These are phyloP conservation scores for Colletotrichum simmondsii DNA, from an alignment of 2,329 filamentous ascomycete species.

Conservation along the genomic window DNA sequence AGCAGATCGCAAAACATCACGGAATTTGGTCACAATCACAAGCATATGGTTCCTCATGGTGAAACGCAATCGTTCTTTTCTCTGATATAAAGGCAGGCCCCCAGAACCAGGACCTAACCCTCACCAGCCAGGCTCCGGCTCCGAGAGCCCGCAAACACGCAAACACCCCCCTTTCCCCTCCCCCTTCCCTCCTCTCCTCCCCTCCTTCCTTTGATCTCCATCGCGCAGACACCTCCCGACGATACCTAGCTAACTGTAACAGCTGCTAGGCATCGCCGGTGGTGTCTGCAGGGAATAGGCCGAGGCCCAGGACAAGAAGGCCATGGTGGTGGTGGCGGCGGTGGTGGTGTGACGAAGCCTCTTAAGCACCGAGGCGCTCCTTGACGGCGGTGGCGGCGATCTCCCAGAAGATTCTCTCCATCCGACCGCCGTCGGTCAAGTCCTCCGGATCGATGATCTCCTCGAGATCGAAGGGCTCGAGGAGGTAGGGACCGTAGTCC, in stretches of 20 bases:
- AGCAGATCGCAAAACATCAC: no score
- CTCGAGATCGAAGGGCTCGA: not conserved
- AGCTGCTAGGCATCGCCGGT: not conserved
- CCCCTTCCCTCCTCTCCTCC: no score
- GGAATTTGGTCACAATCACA: not conserved
- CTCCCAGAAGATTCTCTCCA: not conserved
- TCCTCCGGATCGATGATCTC: not conserved
- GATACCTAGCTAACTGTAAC: not conserved
- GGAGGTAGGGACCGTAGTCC: not conserved
- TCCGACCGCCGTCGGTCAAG: not conserved
- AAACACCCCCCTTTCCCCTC: no score
- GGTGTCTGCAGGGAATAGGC: not conserved
- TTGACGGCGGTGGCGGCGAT: not conserved
- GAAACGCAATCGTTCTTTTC: not conserved
- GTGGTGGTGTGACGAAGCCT: not conserved
- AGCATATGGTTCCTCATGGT: not conserved
- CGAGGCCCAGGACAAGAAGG: not conserved
- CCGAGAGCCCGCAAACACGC: not conserved
- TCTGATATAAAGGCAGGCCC: not conserved
- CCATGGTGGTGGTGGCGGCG: no score
- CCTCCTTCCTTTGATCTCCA: not conserved
- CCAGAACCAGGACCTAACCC: not conserved
- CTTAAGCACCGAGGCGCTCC: not conserved
- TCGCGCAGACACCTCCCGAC: not conserved
- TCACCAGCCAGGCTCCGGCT: not conserved